phyloP scores from a whole-genome alignment of 2,329 filamentous ascomycete genomes.

The Zymoseptoria crescenta region DNA sequence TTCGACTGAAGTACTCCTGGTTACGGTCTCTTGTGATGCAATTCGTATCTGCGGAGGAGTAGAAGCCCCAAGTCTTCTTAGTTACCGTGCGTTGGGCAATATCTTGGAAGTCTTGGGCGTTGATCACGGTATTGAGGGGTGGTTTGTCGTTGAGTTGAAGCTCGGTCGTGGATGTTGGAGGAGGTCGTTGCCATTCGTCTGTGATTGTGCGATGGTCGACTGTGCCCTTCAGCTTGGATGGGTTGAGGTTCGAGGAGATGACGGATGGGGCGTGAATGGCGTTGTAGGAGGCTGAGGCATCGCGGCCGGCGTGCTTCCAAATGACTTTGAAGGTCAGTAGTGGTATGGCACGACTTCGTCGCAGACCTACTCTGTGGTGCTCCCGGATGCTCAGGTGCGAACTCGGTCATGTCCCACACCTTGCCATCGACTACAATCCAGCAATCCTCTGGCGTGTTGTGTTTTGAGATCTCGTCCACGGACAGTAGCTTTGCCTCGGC shows the following conservation, averaged over 20 bases:
- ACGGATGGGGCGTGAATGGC: constrained; percentile 44
- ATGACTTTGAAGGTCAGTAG: constrained; percentile 34
- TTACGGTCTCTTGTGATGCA: constrained; percentile 41
- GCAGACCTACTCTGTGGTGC: constrained; percentile 42
- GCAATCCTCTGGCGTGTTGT: constrained; percentile 29
- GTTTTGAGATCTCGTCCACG: constrained; percentile 24
- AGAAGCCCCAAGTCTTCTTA: constrained; percentile 39
- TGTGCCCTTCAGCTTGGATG: constrained; percentile 33
- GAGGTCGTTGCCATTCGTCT: constrained; percentile 24
- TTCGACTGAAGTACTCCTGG: constrained; percentile 35
- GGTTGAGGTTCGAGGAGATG: constrained; percentile 35
- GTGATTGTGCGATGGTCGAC: constrained; percentile 24
- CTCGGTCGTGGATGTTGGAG: constrained; percentile 24
- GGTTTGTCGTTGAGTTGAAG: constrained; percentile 34
- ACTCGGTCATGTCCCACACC: constrained; percentile 62
- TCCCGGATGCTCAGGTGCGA: constrained; percentile 54
- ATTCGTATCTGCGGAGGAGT: constrained; percentile 45
- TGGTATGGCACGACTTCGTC: background rate
- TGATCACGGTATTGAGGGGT: constrained; percentile 40
- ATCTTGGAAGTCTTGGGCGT: constrained; percentile 40
- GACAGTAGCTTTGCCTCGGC: constrained; percentile 10
- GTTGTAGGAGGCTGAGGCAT: constrained; percentile 48
- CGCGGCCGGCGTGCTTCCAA: constrained; percentile 44
- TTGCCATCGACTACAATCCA: constrained; percentile 63
- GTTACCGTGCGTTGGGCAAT: constrained; percentile 32